Base-by-base conservation (phyloP, 257 asterid genomes). In the Solanum boliviense region DNA sequence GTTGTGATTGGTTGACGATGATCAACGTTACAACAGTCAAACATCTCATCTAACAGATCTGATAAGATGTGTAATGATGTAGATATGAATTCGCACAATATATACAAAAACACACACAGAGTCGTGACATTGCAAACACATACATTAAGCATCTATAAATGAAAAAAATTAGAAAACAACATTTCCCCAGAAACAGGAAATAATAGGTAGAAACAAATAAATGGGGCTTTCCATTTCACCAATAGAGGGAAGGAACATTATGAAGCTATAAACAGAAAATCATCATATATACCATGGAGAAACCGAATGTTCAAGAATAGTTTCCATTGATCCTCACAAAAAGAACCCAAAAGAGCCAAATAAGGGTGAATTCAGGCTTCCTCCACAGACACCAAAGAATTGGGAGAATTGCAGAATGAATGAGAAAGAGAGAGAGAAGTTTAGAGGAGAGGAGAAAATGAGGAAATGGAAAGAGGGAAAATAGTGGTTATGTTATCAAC, bases 341-440 rank as follows among this genome's bases (percentile, higher is more conserved):
- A 31, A 48, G 44, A 82, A 18, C 68, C 25, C 41, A 48, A 81
- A 81, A 81, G 39, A 81, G 41, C 68, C 41, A 15, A 79, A 39
- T 7, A 20, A 7, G 67, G 67, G 25, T 58, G 25, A 58, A 58
- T 58, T 20, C 7, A 39, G 84, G 38, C 39, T 56, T 88, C 89
- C 88, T 84, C 86, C 93, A 88, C 92, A 88, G 93, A 94, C 91
- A 91, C 94, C 93, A 90, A 90, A 79, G 39, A 71, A 39, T 75
- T 82, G 84, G 89, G 87, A 83, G 44, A 48, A 86, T 88, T 89
- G 89, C 89, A 86, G 85, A 82, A 82, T 29, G 85, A 92, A 91
- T 79, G 86, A 67, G 46, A 34, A 4, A 75, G 83, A 27, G 88
- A 76, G 48, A 82, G 73, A 29, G 87, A 82, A 86, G 85, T 65